Base-by-base conservation (phyloP, 1,284 basidiomycete genomes). In the Wolfiporia cocos region DNA sequence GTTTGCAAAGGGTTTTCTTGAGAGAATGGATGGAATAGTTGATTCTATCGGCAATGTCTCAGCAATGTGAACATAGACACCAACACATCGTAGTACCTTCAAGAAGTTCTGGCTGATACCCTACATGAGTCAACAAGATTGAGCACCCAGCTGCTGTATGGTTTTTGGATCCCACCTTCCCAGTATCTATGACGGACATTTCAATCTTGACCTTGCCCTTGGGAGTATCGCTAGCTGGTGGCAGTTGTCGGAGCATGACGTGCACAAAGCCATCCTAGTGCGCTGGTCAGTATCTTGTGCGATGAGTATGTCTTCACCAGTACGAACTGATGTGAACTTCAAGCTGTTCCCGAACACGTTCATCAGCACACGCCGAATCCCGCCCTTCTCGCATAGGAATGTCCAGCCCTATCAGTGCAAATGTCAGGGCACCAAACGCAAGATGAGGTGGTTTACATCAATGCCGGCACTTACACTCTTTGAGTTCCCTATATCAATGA, bases 1-100 rank as follows among this genome's bases (percentile, higher is more conserved):
- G 92, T 86, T 56, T 95, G 92, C 7, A 92, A 61, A 1, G 90
- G 87, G 54, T 92, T 92, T 62, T 90, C 87, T 68, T 97, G 94
- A 1, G 93, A 92, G 66, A 98, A 98, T 0, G 94, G 94, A 55
- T 96, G 93, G 68, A 97, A 98, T 2, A 98, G 72, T 65, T 96
- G 92, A 52, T 96, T 92, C 80, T 92, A 24, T 41, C 46, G 47
- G 31, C 38, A 18, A 55, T 17, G 23, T 24, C 6, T 40, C 23
- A 26, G 14, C 38, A 26, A 30, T 17, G 34, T 21, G 32, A 29
- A 43, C 28, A 34, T 18, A 31, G 1, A 28, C 15, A 29, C 24
- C n/a, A 35, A 46, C 15, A 54, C 49, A 44, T 20, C 5, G 31
- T 35, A 55, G 37, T 46, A 83, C 85, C 75, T 90, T 89, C 44